phyloP scores from a whole-genome alignment of 169 alveolate genomes.

The Perkinsus olseni region DNA sequence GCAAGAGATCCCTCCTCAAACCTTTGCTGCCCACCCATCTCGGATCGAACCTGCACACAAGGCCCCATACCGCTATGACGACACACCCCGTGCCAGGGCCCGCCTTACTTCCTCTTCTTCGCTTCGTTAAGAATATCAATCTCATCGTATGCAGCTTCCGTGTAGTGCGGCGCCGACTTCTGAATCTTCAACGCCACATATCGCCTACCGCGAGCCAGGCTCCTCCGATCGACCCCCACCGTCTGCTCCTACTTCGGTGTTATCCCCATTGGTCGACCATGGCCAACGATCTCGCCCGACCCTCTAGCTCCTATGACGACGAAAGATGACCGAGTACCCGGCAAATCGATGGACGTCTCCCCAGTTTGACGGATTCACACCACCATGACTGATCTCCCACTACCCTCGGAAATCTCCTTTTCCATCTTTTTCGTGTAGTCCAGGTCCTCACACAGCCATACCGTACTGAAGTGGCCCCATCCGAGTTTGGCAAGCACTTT shows the following conservation, averaged over 20 bases:
- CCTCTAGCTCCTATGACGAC: too few relatives aligned
- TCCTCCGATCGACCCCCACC: not conserved
- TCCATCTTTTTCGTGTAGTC: not conserved
- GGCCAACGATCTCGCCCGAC: too few relatives aligned
- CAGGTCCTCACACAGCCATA: conserved; percentile 87
- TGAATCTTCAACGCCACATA: conserved; percentile 95
- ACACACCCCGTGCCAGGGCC: conserved; percentile 14
- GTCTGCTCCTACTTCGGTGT: not conserved
- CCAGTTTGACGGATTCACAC: too few relatives aligned
- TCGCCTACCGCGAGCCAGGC: not conserved
- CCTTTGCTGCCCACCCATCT: conserved; percentile 43
- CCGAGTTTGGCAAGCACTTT: conserved; percentile 94
- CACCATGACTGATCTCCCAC: too few relatives aligned
- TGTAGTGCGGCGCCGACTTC: conserved; percentile 89
- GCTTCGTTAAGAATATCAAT: conserved; percentile 82
- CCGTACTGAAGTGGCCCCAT: conserved; percentile 99
- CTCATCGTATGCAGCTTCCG: conserved; percentile 97
- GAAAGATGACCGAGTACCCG: too few relatives aligned
- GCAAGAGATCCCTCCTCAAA: conserved; percentile 36
- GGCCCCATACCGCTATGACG: not conserved
- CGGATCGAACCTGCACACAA: conserved; percentile 17
- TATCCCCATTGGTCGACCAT: not conserved
- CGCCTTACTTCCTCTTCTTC: conserved; percentile 42
- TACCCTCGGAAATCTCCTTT: not conserved
- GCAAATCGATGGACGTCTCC: too few relatives aligned